These are phyloP conservation scores for Suhomyces sp. DNA, from an alignment of 805 yeast species.

Conservation along the genomic window DNA sequence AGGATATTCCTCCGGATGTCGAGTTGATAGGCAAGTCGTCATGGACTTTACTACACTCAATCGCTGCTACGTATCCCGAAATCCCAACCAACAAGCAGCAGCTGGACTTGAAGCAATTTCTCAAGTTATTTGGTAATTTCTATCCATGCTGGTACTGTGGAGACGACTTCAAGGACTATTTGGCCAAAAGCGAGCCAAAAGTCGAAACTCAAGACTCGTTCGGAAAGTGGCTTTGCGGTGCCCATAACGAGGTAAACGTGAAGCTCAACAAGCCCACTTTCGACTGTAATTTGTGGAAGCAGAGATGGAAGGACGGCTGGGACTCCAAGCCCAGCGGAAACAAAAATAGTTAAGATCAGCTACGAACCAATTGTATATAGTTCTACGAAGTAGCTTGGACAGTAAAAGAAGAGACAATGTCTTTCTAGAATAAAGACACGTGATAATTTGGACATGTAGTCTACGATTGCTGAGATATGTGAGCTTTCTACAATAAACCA, in stretches of 20 bases:
- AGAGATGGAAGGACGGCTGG: conserved; percentile 97
- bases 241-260: conserved; percentile 89
- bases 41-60: conserved; percentile 88
- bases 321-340: conserved; percentile 35
- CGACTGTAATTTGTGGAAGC: conserved; percentile 86
- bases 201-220: conserved; percentile 71
- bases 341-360: background rate
- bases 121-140: conserved; percentile 67
- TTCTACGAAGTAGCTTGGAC: background rate
- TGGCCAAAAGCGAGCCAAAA: conserved; percentile 51
- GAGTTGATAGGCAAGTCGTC: conserved; percentile 76
- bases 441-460: background rate
- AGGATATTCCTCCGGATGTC: conserved; percentile 83
- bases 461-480: background rate
- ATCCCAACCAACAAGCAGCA: conserved; percentile 61
- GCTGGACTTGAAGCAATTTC: conserved; percentile 65
- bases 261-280: conserved; percentile 84
- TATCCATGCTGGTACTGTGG: conserved; percentile 97
- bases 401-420: background rate
- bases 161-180: conserved; percentile 68
- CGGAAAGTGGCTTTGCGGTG: conserved; percentile 90
- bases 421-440: background rate
- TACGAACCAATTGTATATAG: background rate
- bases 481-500: background rate
- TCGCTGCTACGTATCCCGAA: conserved; percentile 87